phyloP scores from a whole-genome alignment of 2,329 filamentous ascomycete species.

The Hawksworthiomyces lignivorus region DNA sequence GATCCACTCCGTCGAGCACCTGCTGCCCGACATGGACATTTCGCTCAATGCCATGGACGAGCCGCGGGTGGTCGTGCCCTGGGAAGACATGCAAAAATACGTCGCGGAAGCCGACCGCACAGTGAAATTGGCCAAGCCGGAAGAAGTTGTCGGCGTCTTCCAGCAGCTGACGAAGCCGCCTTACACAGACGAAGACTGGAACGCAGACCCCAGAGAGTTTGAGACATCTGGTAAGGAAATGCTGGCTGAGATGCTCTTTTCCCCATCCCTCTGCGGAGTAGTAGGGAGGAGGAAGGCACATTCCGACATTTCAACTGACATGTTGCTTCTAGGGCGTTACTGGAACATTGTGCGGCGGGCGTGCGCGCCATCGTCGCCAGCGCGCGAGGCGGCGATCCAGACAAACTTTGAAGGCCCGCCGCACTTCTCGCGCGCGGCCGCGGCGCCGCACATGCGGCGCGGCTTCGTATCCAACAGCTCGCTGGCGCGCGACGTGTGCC shows the following conservation, averaged over 20 bases:
- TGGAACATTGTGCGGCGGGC: slow-evolving; percentile 52
- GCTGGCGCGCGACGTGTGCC: slow-evolving; percentile 54
- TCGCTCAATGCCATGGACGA: slow-evolving; percentile 62
- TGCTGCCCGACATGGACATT: slow-evolving; percentile 61
- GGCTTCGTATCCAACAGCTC: slow-evolving; percentile 58
- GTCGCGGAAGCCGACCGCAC: slow-evolving; percentile 38
- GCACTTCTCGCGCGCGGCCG: slow-evolving; percentile 36
- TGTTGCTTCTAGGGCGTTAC: slow-evolving; percentile 34
- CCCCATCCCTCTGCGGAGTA: background rate
- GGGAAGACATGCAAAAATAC: slow-evolving; percentile 50
- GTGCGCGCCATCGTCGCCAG: slow-evolving; percentile 55
- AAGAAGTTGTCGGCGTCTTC: slow-evolving; percentile 37
- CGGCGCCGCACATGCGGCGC: slow-evolving; percentile 40
- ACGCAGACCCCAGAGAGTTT: slow-evolving; percentile 31
- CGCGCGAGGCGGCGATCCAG: slow-evolving; percentile 39
- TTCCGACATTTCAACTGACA: too few species aligned
- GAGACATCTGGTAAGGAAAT: slow-evolving; percentile 48
- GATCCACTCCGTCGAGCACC: slow-evolving; percentile 42
- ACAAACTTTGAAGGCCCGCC: slow-evolving; percentile 38
- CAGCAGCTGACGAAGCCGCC: slow-evolving; percentile 31
- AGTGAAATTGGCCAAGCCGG: slow-evolving; percentile 31
- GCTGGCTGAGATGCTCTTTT: slow-evolving; percentile 19
- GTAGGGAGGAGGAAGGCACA: too few species aligned
- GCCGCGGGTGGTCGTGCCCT: slow-evolving; percentile 54
- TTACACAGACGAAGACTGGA: slow-evolving; percentile 27